phyloP scores from a whole-genome alignment of 257 asterid species.

The Ehretia macrophylla region DNA sequence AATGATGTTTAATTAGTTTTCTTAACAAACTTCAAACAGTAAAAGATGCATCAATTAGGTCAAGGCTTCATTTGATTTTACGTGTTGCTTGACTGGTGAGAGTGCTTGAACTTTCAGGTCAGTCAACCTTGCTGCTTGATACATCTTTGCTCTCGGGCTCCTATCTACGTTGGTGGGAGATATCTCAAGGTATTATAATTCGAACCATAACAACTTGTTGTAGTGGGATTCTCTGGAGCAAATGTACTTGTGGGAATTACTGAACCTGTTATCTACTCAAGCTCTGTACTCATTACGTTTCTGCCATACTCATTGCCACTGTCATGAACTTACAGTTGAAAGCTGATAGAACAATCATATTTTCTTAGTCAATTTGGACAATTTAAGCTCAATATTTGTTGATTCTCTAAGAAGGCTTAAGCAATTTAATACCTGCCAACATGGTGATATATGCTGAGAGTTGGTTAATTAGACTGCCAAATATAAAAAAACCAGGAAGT shows the following conservation, averaged over 20 bases:
- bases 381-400: too few relatives aligned
- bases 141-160: slow-evolving; percentile 53
- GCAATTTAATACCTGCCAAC: too few relatives aligned
- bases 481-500: too few relatives aligned
- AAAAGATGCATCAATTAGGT: background rate
- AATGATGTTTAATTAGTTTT: too few relatives aligned
- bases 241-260: background rate
- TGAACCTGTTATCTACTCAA: background rate
- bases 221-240: background rate
- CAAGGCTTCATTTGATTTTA: background rate
- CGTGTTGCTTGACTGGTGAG: slow-evolving; percentile 5
- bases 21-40: background rate
- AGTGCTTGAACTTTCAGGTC: slow-evolving; percentile 38
- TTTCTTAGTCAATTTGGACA: too few relatives aligned
- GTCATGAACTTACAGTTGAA: too few relatives aligned
- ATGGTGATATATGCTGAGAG: too few relatives aligned
- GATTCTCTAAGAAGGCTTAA: too few relatives aligned
- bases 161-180: slow-evolving; percentile 87
- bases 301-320: too few relatives aligned
- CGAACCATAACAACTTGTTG: background rate
- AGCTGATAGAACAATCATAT: too few relatives aligned
- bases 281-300: too few relatives aligned
- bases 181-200: slow-evolving; percentile 71
- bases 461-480: too few relatives aligned
- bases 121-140: slow-evolving; percentile 48